A percentile compares a stretch with the other conserved stretches of the same genome.
Evolutionary conservation across 1,139 yeast species (phyloP).

Genomic region (Barnettozyma hawaiiensis): DNA sequence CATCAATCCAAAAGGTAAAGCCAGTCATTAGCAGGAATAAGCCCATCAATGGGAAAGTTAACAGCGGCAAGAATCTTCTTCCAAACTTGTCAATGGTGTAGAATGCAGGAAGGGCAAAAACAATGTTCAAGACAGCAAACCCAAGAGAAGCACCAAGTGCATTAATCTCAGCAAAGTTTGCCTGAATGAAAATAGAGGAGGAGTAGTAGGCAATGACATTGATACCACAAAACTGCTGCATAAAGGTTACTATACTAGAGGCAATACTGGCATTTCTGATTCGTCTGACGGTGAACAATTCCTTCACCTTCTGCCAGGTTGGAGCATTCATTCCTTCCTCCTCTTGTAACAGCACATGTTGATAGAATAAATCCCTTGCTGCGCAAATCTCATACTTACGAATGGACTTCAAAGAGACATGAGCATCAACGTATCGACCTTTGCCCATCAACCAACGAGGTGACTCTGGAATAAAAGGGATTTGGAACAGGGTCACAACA

Average conservation of each 20-base stretch:
- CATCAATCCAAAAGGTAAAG: constrained; percentile 66
- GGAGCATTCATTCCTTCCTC: constrained; percentile 57
- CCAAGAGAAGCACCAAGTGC: constrained; percentile 83
- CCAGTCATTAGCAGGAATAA: constrained; percentile 66
- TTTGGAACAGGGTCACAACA: constrained; percentile 56
- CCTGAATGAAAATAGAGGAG: constrained; percentile 62
- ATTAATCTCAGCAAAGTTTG: constrained; percentile 55
- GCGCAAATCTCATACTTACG: constrained; percentile 54
- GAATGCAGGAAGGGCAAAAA: constrained; percentile 81
- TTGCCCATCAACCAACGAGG: constrained; percentile 79
- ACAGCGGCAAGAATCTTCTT: constrained; percentile 61
- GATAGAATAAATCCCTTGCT: constrained; percentile 73
- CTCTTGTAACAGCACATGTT: constrained; percentile 57
- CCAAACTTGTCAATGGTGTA: constrained; percentile 79
- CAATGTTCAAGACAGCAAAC: constrained; percentile 73
- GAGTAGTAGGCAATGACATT: constrained; percentile 84
- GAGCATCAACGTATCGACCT: constrained; percentile 53
- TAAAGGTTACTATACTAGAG: constrained; percentile 77
- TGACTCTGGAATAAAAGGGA: constrained; percentile 69
- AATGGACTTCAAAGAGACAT: constrained; percentile 43
- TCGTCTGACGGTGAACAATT: constrained; percentile 64
- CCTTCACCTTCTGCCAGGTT: constrained; percentile 44
- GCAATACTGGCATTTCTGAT: constrained; percentile 80
- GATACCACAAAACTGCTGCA: constrained; percentile 92
- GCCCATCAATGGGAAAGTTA: constrained; percentile 74